Base-by-base conservation (phyloP, 108 stramenopile species). In the Mediolabrus comicus region DNA sequence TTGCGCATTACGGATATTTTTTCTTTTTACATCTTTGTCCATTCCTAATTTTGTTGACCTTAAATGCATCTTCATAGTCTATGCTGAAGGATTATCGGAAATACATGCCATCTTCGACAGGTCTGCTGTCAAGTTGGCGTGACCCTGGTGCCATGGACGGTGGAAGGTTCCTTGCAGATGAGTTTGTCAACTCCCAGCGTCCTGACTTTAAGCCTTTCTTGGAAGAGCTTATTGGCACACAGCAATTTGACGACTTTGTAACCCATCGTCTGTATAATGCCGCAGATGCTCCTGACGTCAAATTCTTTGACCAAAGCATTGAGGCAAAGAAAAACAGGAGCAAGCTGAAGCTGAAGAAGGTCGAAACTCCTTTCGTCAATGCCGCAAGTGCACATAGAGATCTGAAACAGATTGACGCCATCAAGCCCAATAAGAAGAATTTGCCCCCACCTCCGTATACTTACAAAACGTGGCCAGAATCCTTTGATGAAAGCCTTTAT, bases 171-270 rank as follows among this genome's bases (percentile, higher is more conserved):
- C 51, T 65, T 33, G 64, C 77, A 28, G 84, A 80, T 26, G 82
- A 75, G 8, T 94, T 92, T 67, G 68, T 93, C 27, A 62, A 68
- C 25, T 77, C 76, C 11, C 88, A 91, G 59, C 85, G 81, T n/a
- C 65, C 76, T 32, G 86, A 89, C 16, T 87, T 87, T 63, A 75
- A 72, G 27, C 71, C 83, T 0, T 96, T 92, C 54, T 60, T 96
- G 31, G 62, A 74, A 30, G 87, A 87, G 49, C 58, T 96, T 3
- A 81, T 86, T 33, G 51, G 41, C 19, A 95, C 93, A 2, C 96
- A 96, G 64, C 89, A 89, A 61, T 96, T 96, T 77, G 89, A 94
- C 57, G 89, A 88, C 55, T 96, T 95, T 64, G 85, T 96, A 4
- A 92, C 90, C 16, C 84, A 88, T 46, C 77, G 92, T 8, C 69